Evolutionary conservation across 2,329 filamentous ascomycete genomes (phyloP).

Genomic region (Botrytis porri): DNA sequence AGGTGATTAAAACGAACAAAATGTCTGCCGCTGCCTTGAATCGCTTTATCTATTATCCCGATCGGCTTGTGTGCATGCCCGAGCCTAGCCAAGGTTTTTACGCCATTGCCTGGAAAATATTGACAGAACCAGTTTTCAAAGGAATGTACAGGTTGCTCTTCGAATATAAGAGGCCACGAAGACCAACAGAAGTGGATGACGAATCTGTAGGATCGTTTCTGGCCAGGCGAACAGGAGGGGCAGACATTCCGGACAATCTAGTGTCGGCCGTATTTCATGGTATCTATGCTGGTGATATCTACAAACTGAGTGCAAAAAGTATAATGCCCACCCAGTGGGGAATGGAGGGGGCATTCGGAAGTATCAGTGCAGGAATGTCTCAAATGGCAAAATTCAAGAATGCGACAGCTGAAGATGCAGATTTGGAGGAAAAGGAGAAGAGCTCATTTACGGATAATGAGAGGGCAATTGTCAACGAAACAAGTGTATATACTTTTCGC

Average conservation of each 20-base stretch:
- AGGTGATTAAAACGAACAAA: conserved; percentile 54
- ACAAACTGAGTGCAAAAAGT: conserved; percentile 71
- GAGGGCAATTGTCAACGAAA: conserved; percentile 27
- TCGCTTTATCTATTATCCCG: conserved; percentile 85
- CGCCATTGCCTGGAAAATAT: conserved; percentile 38
- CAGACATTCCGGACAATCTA: conserved; percentile 65
- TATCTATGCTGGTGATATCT: conserved; percentile 87
- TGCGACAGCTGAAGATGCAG: conserved; percentile 9
- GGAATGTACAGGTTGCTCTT: conserved; percentile 38
- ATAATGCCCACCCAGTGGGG: conserved; percentile 41
- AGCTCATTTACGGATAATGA: not conserved
- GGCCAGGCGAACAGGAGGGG: conserved; percentile 49
- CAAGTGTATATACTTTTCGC: conserved; percentile 46
- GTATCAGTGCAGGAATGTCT: conserved; percentile 20
- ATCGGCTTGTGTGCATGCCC: conserved; percentile 69
- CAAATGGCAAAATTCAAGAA: not conserved
- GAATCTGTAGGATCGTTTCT: conserved; percentile 72
- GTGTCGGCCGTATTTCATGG: conserved; percentile 77
- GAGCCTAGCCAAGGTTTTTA: conserved; percentile 41
- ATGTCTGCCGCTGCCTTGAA: conserved; percentile 53
- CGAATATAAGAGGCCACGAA: conserved; percentile 36
- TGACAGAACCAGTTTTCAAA: conserved; percentile 55
- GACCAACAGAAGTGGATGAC: conserved; percentile 48
- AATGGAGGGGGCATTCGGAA: conserved; percentile 27
- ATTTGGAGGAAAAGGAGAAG: conserved; percentile 7